phyloP scores from a whole-genome alignment of 306 rosid genomes.

The Malus fusca region DNA sequence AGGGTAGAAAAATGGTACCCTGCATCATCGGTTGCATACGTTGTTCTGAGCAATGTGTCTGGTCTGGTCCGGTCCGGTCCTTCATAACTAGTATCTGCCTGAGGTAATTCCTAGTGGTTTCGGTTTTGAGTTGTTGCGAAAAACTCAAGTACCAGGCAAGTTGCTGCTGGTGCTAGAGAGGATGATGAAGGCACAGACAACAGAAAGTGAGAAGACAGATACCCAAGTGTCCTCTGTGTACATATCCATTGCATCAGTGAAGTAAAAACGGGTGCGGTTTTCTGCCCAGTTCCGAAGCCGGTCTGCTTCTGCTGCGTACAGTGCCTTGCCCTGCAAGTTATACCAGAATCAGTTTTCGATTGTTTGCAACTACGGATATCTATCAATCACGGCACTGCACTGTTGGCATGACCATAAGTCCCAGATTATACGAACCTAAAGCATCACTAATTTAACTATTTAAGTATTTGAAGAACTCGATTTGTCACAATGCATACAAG shows the following conservation, averaged over 20 bases:
- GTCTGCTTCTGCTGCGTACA: slow-evolving; percentile 87
- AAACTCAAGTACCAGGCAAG: slow-evolving; percentile 53
- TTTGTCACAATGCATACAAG: background rate
- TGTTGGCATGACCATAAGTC: too few relatives aligned
- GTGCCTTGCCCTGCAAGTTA: slow-evolving; percentile 70
- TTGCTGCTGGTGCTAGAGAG: slow-evolving; percentile 73
- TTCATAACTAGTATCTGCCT: background rate
- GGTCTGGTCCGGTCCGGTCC: background rate
- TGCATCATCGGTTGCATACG: slow-evolving; percentile 11
- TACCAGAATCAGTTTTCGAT: background rate
- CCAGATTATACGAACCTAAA: background rate
- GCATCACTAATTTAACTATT: background rate
- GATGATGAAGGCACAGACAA: slow-evolving; percentile 88
- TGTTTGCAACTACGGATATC: background rate
- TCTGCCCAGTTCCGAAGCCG: slow-evolving; percentile 95
- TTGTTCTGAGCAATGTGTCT: slow-evolving; percentile 20
- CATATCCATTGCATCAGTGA: slow-evolving; percentile 94
- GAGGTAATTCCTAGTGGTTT: background rate
- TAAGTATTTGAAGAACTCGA: background rate
- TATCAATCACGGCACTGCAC: too few relatives aligned
- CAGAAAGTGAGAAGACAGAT: slow-evolving; percentile 87
- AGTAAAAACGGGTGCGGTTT: slow-evolving; percentile 68
- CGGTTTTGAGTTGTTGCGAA: background rate
- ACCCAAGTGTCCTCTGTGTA: slow-evolving; percentile 89
- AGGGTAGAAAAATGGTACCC: slow-evolving; percentile 31